Evolutionary conservation across 129 eudicot species (phyloP).

Genomic region (Lactuca sativa): DNA sequence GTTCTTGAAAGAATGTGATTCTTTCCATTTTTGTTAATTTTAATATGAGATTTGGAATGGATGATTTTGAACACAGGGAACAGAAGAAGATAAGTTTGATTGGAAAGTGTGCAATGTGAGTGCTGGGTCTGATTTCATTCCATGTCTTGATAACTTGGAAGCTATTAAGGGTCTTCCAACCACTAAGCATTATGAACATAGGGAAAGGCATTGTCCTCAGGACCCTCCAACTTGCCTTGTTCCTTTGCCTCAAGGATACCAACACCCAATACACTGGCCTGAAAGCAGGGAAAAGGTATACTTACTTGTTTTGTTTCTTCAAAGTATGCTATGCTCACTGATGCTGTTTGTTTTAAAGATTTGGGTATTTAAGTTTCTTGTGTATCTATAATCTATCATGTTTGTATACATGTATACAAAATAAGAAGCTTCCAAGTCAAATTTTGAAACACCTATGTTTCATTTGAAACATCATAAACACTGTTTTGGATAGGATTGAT

Average conservation of each 20-base stretch:
- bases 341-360: no score
- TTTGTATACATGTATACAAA: no score
- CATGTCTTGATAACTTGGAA: constrained; percentile 76
- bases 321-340: no score
- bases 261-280: constrained; percentile 77
- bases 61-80: constrained; percentile 72
- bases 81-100: constrained; percentile 40
- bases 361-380: no score
- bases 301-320: not conserved
- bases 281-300: constrained; percentile 84
- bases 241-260: constrained; percentile 85
- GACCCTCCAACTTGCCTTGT: constrained; percentile 89
- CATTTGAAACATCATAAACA: no score
- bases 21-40: no score
- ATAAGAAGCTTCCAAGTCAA: no score
- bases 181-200: constrained; percentile 88
- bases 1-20: no score
- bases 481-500: no score
- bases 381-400: no score
- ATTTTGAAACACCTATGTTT: no score
- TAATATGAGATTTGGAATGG: constrained; percentile 69
- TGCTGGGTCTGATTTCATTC: constrained; percentile 83
- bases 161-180: constrained; percentile 57
- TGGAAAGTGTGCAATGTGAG: constrained; percentile 82
- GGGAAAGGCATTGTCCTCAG: constrained; percentile 92